These are phyloP conservation scores for Amanita rubescens DNA, from an alignment of 768 basidiomycete genomes.

Conservation along the genomic window DNA sequence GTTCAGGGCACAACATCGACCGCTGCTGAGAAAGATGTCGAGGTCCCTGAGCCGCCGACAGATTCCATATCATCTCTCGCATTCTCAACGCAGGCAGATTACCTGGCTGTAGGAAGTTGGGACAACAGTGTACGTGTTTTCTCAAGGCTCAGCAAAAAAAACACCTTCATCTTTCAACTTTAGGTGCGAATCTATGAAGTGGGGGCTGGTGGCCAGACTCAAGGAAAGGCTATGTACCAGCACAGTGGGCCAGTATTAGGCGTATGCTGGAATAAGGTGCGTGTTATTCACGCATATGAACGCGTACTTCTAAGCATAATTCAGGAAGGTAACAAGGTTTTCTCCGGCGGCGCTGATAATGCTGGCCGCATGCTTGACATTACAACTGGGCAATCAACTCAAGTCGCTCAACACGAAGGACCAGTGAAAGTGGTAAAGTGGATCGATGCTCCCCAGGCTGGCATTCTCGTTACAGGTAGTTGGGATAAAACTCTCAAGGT, in stretches of 20 bases:
- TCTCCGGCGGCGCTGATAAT: conserved; percentile 94
- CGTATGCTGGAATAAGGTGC: conserved; percentile 87
- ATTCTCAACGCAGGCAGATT: conserved; percentile 82
- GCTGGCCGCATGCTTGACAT: conserved; percentile 92
- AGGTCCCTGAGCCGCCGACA: conserved; percentile 70
- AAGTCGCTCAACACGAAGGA: conserved; percentile 88
- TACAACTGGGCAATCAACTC: conserved; percentile 68
- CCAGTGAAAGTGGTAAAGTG: conserved; percentile 79
- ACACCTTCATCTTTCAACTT: conserved; percentile 8
- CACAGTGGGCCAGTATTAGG: conserved; percentile 89
- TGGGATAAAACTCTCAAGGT: conserved; percentile 99
- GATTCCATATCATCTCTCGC: conserved; percentile 84
- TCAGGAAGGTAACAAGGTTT: conserved; percentile 84
- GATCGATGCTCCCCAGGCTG: conserved; percentile 66
- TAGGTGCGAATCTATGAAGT: conserved; percentile 94
- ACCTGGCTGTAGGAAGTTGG: conserved; percentile 92
- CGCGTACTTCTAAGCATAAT: conserved; percentile 6
- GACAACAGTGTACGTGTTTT: conserved; percentile 67
- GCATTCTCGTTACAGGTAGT: conserved; percentile 85
- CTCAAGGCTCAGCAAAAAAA: not conserved
- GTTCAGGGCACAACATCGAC: conserved; percentile 29
- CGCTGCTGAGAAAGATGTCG: conserved; percentile 65
- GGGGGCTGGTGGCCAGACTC: conserved; percentile 66
- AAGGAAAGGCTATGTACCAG: conserved; percentile 84
- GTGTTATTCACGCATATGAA: conserved; percentile 15